Evolutionary conservation across 352 stramenopile genomes (phyloP).

Genomic region (Phytophthora europaea): DNA sequence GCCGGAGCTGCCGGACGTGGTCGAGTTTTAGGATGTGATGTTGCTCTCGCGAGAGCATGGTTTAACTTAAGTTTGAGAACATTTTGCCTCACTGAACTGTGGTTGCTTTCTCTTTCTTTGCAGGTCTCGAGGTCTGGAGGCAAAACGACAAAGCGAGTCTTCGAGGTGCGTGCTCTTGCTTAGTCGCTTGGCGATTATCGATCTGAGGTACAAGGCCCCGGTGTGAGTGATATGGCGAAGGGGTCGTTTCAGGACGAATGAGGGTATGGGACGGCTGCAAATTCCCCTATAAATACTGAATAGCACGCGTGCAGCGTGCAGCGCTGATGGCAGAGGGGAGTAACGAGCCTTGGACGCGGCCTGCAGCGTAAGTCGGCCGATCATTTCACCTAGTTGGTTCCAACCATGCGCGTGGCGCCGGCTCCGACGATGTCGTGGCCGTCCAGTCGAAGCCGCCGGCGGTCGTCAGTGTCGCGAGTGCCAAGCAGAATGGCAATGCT

Average conservation of each 20-base stretch:
- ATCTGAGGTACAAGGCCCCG: background rate
- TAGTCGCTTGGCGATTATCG: background rate
- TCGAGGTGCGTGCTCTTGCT: background rate
- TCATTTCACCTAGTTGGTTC: constrained; percentile 6
- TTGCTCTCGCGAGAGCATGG: constrained; percentile 21
- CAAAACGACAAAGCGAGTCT: background rate
- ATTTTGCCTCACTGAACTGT: constrained; percentile 12
- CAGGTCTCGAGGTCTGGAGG: background rate
- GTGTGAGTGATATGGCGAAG: background rate
- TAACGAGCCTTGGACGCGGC: constrained; percentile 4
- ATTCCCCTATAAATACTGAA: constrained; percentile 22
- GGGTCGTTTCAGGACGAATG: constrained; percentile 25
- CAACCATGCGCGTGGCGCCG: constrained; percentile 31
- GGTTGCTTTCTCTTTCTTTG: background rate
- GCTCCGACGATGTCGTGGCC: constrained; percentile 13
- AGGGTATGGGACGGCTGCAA: background rate
- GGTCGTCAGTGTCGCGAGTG: constrained; percentile 29
- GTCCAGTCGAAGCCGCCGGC: constrained; percentile 31
- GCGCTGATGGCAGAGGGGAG: constrained; percentile 8
- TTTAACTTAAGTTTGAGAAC: constrained; percentile 47
- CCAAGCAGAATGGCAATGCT: constrained; percentile 25
- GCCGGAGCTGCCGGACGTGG: constrained; percentile 63
- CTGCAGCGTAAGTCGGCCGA: constrained; percentile 16
- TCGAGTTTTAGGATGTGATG: constrained; percentile 49
- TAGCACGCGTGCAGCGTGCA: background rate